phyloP scores from a whole-genome alignment of 2,329 filamentous ascomycete genomes.

The Fusarium virguliforme region DNA sequence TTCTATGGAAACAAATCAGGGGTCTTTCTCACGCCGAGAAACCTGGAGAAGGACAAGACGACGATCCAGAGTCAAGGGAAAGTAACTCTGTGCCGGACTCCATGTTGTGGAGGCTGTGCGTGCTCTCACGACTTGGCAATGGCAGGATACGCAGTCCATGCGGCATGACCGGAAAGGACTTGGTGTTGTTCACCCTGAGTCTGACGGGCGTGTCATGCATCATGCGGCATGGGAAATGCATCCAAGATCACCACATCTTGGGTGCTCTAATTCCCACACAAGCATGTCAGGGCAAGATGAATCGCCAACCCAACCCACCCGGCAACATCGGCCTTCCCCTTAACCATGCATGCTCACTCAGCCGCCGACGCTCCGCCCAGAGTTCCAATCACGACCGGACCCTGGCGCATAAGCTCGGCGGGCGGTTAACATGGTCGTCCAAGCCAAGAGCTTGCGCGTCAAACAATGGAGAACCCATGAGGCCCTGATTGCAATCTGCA shows the following conservation, averaged over 20 bases:
- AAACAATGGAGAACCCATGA: constrained; percentile 35
- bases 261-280: constrained; percentile 15
- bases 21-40: constrained; percentile 24
- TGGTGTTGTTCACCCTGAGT: constrained; percentile 5
- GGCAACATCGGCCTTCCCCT: constrained; percentile 41
- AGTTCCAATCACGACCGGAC: constrained; percentile 35
- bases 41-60: constrained; percentile 34
- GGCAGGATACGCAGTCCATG: not conserved
- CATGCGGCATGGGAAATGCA: constrained; percentile 11
- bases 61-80: constrained; percentile 15
- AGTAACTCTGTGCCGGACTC: constrained; percentile 12
- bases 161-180: not conserved
- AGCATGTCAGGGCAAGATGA: constrained; percentile 30
- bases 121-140: constrained; percentile 11
- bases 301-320: constrained; percentile 25
- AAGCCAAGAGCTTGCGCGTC: constrained; percentile 39
- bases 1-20: constrained; percentile 12
- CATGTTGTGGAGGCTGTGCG: constrained; percentile 29
- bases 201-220: constrained; percentile 11
- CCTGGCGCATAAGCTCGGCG: constrained; percentile 7
- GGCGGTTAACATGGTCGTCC: constrained; percentile 19
- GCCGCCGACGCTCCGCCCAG: constrained; percentile 27
- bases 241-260: constrained; percentile 16
- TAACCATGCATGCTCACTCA: constrained; percentile 42
- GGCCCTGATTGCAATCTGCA: constrained; percentile 26